Base-by-base conservation (phyloP, 306 rosid genomes). In the Castanospermum australe region DNA sequence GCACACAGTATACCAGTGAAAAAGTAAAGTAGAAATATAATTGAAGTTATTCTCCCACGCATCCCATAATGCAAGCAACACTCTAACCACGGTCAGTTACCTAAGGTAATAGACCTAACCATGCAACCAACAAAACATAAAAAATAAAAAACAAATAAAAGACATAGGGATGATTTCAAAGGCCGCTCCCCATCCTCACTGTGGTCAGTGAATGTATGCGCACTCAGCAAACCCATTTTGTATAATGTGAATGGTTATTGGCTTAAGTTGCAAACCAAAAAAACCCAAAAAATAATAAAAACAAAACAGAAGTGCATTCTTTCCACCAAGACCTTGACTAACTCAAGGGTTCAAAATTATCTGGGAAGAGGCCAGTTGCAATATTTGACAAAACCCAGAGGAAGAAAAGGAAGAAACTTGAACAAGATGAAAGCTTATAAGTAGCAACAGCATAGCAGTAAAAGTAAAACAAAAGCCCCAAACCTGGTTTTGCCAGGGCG, bases 401-500 rank as follows among this genome's bases (percentile, higher is more conserved):
- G 55, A 52, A 20, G 15, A 12, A 22, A 50, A 11, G 17, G 38
- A 20, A 6, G 33, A 52, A 17, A 24, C 8, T 11, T 17, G 15
- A 21, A 55, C 8, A 28, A 50, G 20, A 15, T 13, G 39, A 13
- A 1, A 3, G 21, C 54, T 48, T 8, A 8, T 1, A 2, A 54
- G 62, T 39, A 24, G 35, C 33, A 11, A 4, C n/a, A n/a, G n/a
- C n/a, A n/a, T n/a, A n/a, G n/a, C n/a, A n/a, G n/a, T 28, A 12
- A 0, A 0, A 59, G 24, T 25, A 5, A 25, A 42, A 6, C 11
- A 21, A 12, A 70, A 67, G 5, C n/a, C n/a, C 41, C 48, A 54
- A 13, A 85, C 88, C 85, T 81, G 41, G 30, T 73, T 64, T 56
- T 81, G 18, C 70, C 83, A 2, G 86, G 83, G 59, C 83, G 83